Conservation (phyloP, 1,139 yeast genomes). For the Candida sojae region DNA sequence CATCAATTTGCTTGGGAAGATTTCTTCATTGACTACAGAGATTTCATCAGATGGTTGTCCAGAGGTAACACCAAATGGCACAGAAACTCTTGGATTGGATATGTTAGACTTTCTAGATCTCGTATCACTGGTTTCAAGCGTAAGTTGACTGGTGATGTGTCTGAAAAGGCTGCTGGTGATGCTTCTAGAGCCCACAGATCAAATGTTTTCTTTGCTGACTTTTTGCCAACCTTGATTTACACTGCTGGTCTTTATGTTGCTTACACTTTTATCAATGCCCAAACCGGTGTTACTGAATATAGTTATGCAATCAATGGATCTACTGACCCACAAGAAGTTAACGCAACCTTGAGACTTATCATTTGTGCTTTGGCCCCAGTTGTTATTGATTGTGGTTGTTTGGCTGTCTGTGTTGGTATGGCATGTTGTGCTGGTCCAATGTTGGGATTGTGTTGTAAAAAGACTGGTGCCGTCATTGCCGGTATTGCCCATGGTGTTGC, state of each 20-base stretch:
- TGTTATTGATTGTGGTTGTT: slow-evolving; percentile 83
- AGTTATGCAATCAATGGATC: slow-evolving; percentile 27
- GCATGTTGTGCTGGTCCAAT: slow-evolving; percentile 98
- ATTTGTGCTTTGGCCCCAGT: slow-evolving; percentile 93
- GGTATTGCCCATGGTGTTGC: slow-evolving; percentile 96
- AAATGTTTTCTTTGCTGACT: slow-evolving; percentile 83
- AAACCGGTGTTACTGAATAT: slow-evolving; percentile 79
- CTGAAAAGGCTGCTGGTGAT: slow-evolving; percentile 95
- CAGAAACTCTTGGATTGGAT: slow-evolving; percentile 99
- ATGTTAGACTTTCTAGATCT: slow-evolving; percentile 92
- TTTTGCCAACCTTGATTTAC: slow-evolving; percentile 78
- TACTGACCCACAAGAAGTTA: slow-evolving; percentile 52
- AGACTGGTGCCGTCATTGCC: slow-evolving; percentile 96
- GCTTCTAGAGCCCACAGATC: slow-evolving; percentile 91
- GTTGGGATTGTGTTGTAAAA: slow-evolving; percentile 93
- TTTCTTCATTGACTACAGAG: slow-evolving; percentile 98
- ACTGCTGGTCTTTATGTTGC: slow-evolving; percentile 93
- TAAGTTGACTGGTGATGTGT: slow-evolving; percentile 80
- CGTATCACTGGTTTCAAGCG: slow-evolving; percentile 98
- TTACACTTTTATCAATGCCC: slow-evolving; percentile 91
- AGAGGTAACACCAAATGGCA: slow-evolving; percentile 99
- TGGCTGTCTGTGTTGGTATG: slow-evolving; percentile 70
- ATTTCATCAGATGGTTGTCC: slow-evolving; percentile 96
- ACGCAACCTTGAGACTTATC: slow-evolving; percentile 81
- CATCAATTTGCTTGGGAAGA: slow-evolving; percentile 99